Percentiles rank a stretch among this genome's conserved stretches.
Evolutionary conservation across 441 rosid genomes (phyloP).

Genomic region (Geranium incanum): DNA sequence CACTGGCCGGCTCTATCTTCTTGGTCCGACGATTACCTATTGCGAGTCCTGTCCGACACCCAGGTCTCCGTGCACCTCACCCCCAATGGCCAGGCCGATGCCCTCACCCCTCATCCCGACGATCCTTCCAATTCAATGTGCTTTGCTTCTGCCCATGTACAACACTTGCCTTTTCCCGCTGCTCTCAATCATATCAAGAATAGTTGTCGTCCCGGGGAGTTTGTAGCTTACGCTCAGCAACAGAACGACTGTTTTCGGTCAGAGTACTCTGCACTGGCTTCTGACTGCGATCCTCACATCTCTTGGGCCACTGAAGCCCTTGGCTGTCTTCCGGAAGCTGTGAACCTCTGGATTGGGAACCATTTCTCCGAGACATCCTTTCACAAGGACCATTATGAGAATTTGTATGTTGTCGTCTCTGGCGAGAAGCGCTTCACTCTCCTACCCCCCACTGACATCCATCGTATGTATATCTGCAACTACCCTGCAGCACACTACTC

Average conservation of each 20-base stretch:
- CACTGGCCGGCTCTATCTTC: conserved; percentile 68
- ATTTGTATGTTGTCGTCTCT: conserved; percentile 69
- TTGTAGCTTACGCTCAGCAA: conserved; percentile 70
- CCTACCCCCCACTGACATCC: conserved; percentile 81
- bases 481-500: conserved; percentile 64
- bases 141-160: conserved; percentile 69
- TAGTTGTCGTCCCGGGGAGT: conserved; percentile 7
- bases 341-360: conserved; percentile 80
- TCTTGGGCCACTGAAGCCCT: conserved; percentile 73
- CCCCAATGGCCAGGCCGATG: conserved; percentile 58
- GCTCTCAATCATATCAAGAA: conserved; percentile 45
- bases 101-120: conserved; percentile 24
- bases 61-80: conserved; percentile 60
- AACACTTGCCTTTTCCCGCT: conserved; percentile 42
- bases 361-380: conserved; percentile 61
- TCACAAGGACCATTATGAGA: conserved; percentile 89
- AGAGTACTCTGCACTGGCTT: conserved; percentile 46
- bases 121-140: conserved; percentile 28
- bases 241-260: conserved; percentile 70
- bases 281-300: conserved; percentile 57
- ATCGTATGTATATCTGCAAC: conserved; percentile 55
- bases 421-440: conserved; percentile 77
- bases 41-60: conserved; percentile 37
- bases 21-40: conserved; percentile 56
- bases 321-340: conserved; percentile 73